phyloP scores from a whole-genome alignment of 176 grass and related monocot species.

The Oryza brachyantha region DNA sequence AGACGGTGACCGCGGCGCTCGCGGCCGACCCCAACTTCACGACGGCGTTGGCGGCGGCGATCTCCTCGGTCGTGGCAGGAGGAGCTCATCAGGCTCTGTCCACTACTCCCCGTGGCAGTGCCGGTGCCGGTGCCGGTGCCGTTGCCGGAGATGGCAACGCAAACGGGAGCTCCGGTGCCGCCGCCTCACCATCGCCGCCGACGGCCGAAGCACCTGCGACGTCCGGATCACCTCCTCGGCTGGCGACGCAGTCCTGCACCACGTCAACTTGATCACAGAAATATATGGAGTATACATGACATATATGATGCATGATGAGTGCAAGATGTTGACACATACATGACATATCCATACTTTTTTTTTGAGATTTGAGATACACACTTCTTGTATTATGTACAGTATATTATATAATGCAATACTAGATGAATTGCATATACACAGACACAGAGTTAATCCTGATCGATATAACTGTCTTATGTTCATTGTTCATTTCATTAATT shows the following conservation, averaged over 20 bases:
- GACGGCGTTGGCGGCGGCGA: constrained; percentile 65
- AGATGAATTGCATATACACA: background rate
- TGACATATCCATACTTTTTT: background rate
- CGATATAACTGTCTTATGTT: background rate
- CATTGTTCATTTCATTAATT: background rate
- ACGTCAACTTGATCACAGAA: constrained; percentile 31
- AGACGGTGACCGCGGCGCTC: constrained; percentile 68
- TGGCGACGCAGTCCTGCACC: constrained; percentile 37
- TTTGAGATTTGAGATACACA: background rate
- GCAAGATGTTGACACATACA: background rate
- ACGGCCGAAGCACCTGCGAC: background rate
- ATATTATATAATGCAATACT: background rate
- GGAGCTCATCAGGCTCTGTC: constrained; percentile 26
- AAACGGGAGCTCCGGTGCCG: no score
- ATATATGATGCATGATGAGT: background rate
- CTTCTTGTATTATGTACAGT: constrained; percentile 24
- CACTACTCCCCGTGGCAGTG: constrained; percentile 17
- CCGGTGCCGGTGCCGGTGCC: background rate
- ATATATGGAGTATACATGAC: no score
- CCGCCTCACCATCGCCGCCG: no score
- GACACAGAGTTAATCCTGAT: background rate
- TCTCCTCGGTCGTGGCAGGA: constrained; percentile 64
- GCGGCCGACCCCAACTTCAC: constrained; percentile 75
- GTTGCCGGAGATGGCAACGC: constrained; percentile 18
- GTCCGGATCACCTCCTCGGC: background rate